Evolutionary conservation across 2,329 filamentous ascomycete genomes (phyloP), one percentile per base, ranked within the genome.

Genomic region (Diaporthe vexans): DNA sequence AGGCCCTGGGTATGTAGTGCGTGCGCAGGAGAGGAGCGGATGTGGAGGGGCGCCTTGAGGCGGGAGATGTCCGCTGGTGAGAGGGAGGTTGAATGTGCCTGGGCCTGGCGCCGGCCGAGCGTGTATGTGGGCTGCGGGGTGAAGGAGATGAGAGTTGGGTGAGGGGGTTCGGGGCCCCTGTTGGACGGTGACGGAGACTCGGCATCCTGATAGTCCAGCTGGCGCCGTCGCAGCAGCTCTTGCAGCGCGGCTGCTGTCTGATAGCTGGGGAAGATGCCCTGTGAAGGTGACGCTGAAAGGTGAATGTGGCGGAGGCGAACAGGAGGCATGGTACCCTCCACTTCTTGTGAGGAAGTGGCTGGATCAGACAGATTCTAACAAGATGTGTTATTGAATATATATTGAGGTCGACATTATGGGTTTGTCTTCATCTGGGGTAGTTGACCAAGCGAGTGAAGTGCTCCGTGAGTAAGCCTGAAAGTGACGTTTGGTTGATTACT

Each of bases 41-140:
- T 78, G 35, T 75, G 77, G 35, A 90, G 81, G 1, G 85, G 85
- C 4, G 81, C 82, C 10, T 78, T 81, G 54, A 92, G 83, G 2
- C 85, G 83, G 4, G 79, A 80, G 2, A 85, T 82, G 77, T 92
- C 89, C 1, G 79, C 77, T 0, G 79, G 69, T 1, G 86, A 84
- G 4, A 94, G 83, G 3, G 84, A 82, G 35, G 46, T 3, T 6
- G 57, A 17, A 3, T 48, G 21, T 29, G 46, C 10, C 74, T 26
- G 48, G 78, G 81, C 82, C 80, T 98, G 95, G 43, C 97, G 93
- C 8, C 96, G 93, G 72, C 97, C 97, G 77, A 95, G 93, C 19
- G 96, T 98, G 84, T 97, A 98, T 61, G 95, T 94, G 1, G 95
- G 95, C 46, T 88, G 85, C 63, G 95, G 94, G 71, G 94, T 92